Base-by-base conservation (phyloP, 148 eudicot species). In the Amaranthus palmeri region DNA sequence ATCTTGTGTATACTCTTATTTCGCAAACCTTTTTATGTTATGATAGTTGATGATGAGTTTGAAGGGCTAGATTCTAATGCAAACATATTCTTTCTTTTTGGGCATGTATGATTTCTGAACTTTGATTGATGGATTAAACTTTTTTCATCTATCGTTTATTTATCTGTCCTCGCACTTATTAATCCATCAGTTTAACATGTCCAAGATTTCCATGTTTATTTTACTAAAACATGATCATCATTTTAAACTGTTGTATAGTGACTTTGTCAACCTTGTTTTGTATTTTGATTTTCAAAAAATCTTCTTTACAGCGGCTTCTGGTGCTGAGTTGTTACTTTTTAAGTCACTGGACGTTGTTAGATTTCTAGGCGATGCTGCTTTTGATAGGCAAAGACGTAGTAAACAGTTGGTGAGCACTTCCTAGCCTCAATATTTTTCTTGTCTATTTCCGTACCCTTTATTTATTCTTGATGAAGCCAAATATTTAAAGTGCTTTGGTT, bases 321-420 rank as follows among this genome's bases (percentile, higher is more conserved):
- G 98, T 84, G 98, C 98, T 61, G 80, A 81, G 70, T 44, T 89
- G 74, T 76, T 93, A 70, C 82, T 93, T 46, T 81, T 82, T 47
- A 75, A 74, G 68, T 72, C 89, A 65, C 85, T 83, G 42, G 83
- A 85, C 74, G 78, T 84, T 73, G 93, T 85, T 49, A 83, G 86
- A 72, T 86, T 71, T 79, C 81, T 93, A 11, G 74, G 83, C 58
- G 74, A 79, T 79, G 85, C 91, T 73, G 90, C 96, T 75, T 91
- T 93, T 82, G 88, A 84, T 46, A 84, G 79, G 67, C 96, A 85
- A 77, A 89, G 81, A 70, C 97, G 74, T 79, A 89, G 92, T 61
- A 91, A 78, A 83, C 96, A 91, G 77, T 81, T 93, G 87, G 98
- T 93, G 75, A 87, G 97, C 55, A 65, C 61, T 65, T 73, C 62